Evolutionary conservation across 495 filamentous ascomycete genomes (phyloP), one percentile per base, ranked within the genome.

Genomic region (Penicillium silybi): DNA sequence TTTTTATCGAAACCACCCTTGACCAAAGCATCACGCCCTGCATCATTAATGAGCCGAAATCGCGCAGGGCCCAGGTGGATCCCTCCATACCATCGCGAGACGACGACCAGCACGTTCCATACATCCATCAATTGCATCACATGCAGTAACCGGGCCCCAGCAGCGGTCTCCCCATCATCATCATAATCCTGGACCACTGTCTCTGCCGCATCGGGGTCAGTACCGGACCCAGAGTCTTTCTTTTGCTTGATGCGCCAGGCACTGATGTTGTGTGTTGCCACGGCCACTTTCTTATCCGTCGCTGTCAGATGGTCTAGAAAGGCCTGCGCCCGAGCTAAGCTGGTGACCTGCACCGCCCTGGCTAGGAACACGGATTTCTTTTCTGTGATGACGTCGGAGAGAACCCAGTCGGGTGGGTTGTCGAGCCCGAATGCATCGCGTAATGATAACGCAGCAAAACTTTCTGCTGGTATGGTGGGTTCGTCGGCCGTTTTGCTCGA

Each of bases 141-240:
- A 72, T 95, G 88, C 37, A 96, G 73, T 59, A 97, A 61, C 22
- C 93, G 80, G 0, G 86, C 83, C 1, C 93, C 93, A 4, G 93
- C 93, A 19, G 93, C 93, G n/a, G 86, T 88, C 75, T 98, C 93
- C 10, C 93, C 93, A 63, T 98, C 93, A 64, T 97, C 93, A 58
- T 98, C 86, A 63, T 86, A 95, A 69, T 98, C 93, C 65, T 97
- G 89, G 50, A 83, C 87, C 32, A 76, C 77, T 17, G 85, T 80
- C 54, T 77, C 77, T 0, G 71, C 64, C 6, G 65, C 59, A 29
- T 78, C 69, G 8, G 59, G 55, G 6, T 64, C 65, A n/a, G 25
- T 10, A 11, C 23, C 29, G 18, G 29, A 15, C 39, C 52, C 59
- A 0, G 69, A 64, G n/a, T 53, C 43, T 42, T 67, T 72, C 52